Evolutionary conservation across 768 basidiomycete genomes (phyloP), one percentile per base, ranked within the genome.

Genomic region (Mycena galopus): DNA sequence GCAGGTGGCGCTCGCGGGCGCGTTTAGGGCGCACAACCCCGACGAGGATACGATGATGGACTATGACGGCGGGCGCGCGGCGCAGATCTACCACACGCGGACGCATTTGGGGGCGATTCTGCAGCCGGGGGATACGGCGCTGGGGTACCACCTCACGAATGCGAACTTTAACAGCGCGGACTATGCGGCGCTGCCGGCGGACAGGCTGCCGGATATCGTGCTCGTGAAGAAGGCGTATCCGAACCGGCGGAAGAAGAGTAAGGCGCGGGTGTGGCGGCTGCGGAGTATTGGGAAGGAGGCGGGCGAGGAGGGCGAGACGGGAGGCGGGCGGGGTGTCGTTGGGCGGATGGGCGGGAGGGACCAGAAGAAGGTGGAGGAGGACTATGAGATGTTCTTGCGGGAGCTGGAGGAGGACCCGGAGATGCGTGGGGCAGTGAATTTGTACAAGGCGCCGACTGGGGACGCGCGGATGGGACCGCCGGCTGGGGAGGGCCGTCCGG

Each of bases 171-270:
- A 99, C 86, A 95, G 93, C 69, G 91, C 94, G 69, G 91, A 92
- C 67, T 99, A 93, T 78, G 90, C 95, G 7, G 82, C 86, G 32
- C 85, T 98, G 27, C 86, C 89, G 2, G 72, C 84, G 29, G 87
- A 88, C 23, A 89, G 93, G 44, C 87, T 97, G 65, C 98, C 97
- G 2, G 96, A 99, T 77, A 91, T 98, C 73, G 90, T 99, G 37
- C 90, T 99, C 19, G 93, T 98, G 72, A 94, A 95, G 86, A 99
- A 99, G 87, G 89, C 95, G 58, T 99, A 98, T 83, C 97, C 96
- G 59, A 94, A 96, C 82, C 85, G 96, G 37, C 83, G 97, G 69
- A 98, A 97, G 88, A 98, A 98, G 89, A 91, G 87, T 78, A 92
- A 91, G 82, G 83, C 94, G 7, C 87, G 98, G 60, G 89, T 85